These are phyloP conservation scores for Verticillium nubilum DNA, from an alignment of 2,329 filamentous ascomycete species.

Conservation along the genomic window DNA sequence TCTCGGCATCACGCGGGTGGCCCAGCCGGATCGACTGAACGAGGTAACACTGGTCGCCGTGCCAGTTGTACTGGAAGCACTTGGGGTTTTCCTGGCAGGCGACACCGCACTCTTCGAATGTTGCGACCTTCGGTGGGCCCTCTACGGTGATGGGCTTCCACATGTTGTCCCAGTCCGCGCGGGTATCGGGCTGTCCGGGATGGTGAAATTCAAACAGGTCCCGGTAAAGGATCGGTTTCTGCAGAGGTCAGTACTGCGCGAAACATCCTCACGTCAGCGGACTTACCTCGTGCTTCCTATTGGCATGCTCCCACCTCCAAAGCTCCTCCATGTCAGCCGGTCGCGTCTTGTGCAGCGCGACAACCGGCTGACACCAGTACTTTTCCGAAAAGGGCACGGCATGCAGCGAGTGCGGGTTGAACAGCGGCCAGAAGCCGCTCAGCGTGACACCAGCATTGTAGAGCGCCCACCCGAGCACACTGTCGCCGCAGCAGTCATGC, in stretches of 20 bases:
- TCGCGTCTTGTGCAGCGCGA: constrained; percentile 42
- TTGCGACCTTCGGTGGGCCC: constrained; percentile 1
- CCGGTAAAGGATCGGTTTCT: constrained; percentile 29
- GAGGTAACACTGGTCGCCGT: constrained; percentile 14
- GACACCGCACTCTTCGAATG: constrained; percentile 11
- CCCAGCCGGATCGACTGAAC: constrained; percentile 12
- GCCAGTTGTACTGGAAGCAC: constrained; percentile 17
- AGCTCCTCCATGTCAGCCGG: constrained; percentile 41
- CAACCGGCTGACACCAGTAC: constrained; percentile 46
- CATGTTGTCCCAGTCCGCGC: constrained; percentile 5
- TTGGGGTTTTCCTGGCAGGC: constrained; percentile 12
- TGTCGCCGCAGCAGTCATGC: constrained; percentile 48
- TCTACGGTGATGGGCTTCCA: not conserved
- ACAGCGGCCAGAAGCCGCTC: constrained; percentile 43
- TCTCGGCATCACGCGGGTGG: constrained; percentile 10
- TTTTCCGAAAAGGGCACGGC: constrained; percentile 37
- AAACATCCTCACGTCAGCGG: not conserved
- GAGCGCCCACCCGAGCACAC: constrained; percentile 41
- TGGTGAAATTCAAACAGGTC: constrained; percentile 32
- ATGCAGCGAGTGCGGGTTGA: constrained; percentile 44
- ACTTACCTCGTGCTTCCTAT: constrained; percentile 25
- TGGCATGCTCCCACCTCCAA: constrained; percentile 38
- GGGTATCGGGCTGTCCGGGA: constrained; percentile 15
- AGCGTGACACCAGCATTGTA: constrained; percentile 36
- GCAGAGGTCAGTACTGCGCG: not conserved